These are phyloP conservation scores for Emmonsiellopsis sp. DNA, from an alignment of 2,329 filamentous ascomycete species.

Conservation along the genomic window DNA sequence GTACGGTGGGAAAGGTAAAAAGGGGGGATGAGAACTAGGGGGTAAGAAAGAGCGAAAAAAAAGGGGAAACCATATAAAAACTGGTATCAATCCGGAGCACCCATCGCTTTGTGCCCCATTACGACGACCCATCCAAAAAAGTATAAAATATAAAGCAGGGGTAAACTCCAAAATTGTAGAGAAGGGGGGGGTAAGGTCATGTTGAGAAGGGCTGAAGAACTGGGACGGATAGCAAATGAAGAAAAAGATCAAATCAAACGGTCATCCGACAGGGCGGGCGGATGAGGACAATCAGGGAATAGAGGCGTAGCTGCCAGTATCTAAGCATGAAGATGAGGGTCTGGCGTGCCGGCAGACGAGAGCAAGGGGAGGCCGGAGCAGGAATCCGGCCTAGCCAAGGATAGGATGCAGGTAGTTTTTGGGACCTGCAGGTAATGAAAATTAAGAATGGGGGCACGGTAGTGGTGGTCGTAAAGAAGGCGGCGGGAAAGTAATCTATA, in stretches of 20 bases:
- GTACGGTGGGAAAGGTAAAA: not conserved
- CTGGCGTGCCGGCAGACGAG: too few species aligned
- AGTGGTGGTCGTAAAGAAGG: constrained; percentile 11
- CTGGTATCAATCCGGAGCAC: constrained; percentile 8
- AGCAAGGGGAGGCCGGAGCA: too few species aligned
- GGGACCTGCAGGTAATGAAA: not conserved
- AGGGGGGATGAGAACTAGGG: not conserved
- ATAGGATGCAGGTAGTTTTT: too few species aligned
- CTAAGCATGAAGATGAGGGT: too few species aligned
- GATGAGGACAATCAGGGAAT: too few species aligned
- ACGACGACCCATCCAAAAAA: not conserved
- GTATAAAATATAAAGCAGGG: not conserved
- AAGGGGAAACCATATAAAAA: constrained; percentile 16
- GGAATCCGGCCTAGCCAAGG: too few species aligned
- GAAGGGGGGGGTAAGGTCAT: not conserved
- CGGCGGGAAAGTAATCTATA: constrained; percentile 13
- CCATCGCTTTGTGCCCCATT: not conserved
- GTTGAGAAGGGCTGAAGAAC: not conserved
- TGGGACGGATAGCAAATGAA: too few species aligned
- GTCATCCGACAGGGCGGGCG: too few species aligned
- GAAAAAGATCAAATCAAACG: too few species aligned
- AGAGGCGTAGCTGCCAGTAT: too few species aligned
- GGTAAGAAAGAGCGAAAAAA: constrained; percentile 4
- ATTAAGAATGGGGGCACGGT: not conserved
- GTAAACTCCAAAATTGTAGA: not conserved